Evolutionary conservation across 306 rosid genomes (phyloP).

Genomic region (Alnus rubra): DNA sequence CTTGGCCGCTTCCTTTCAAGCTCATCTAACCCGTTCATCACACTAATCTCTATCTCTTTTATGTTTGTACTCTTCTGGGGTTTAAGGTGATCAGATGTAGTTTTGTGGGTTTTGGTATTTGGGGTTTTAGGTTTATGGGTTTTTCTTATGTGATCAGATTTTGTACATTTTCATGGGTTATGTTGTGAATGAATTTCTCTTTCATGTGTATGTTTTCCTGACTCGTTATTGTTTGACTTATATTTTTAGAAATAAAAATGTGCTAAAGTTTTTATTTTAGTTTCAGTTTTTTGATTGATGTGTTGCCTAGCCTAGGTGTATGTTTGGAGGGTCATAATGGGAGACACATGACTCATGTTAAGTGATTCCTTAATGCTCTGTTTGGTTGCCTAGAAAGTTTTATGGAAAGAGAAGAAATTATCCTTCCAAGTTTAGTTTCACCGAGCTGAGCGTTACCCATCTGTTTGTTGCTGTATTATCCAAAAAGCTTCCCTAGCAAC

Average conservation of each 20-base stretch:
- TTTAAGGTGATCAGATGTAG: neutral
- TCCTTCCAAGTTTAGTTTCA: neutral
- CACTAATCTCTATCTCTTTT: neutral
- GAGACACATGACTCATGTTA: neutral
- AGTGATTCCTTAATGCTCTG: neutral
- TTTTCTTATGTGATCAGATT: neutral
- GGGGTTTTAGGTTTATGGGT: slow-evolving; percentile 22
- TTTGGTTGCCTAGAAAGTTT: neutral
- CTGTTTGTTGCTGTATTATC: neutral
- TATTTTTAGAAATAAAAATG: neutral
- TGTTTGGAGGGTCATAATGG: neutral
- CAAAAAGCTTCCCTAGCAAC: neutral
- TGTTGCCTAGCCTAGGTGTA: neutral
- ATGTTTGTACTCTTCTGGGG: slow-evolving; percentile 21
- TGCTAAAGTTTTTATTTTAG: neutral
- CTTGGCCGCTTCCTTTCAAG: slow-evolving; percentile 99
- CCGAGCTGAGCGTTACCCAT: neutral
- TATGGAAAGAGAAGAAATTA: neutral
- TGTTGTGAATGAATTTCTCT: neutral
- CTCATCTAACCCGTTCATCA: slow-evolving; percentile 48
- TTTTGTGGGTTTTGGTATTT: slow-evolving; percentile 1
- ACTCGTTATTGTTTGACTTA: neutral
- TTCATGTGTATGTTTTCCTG: neutral
- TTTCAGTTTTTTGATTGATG: neutral
- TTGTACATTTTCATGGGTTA: slow-evolving; percentile 2